Base-by-base conservation (phyloP, 208 protist species). In the Zelonia costaricensis region DNA sequence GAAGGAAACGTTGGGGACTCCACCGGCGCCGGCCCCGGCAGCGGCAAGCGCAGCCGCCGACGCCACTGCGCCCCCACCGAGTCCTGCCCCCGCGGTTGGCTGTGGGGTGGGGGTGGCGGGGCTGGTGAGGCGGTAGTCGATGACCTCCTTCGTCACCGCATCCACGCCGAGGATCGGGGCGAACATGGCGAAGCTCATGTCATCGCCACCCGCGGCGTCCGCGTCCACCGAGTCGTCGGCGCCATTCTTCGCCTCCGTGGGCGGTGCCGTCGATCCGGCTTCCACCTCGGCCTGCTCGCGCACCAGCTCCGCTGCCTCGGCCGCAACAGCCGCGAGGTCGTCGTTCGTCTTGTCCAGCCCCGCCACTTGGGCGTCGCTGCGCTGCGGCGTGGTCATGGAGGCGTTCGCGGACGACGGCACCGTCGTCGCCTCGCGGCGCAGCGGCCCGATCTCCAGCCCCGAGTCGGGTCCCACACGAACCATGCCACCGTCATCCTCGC, bases 131-230 rank as follows among this genome's bases (percentile, higher is more conserved):
- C 69, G 60, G 61, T 70, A 67, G 74, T 70, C 70, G 60, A 76
- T 62, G 3, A 76, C 60, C 33, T 76, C 66, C 20, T 78, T 53
- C 15, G 72, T 71, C 10, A 46, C 30, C 25, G 44, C 30, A 33
- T 79, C 72, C 7, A 82, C 44, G n/a, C 36, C 56, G 42, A 82
- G 57, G 20, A 77, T 49, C 13, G 76, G 76, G 18, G 40, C 18
- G 35, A 82, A 82, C 31, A 64, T 52, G 31, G 70, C 70, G 16
- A 82, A 66, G 28, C 39, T 45, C 13, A 61, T 2, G 23, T 49
- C 45, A 40, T 33, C 33, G 39, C 44, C 45, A 0, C 39, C 49
- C 6, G 56, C 57, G 12, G 64, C 65, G 9, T 65, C 48, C n/a
- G 51, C 31, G 20, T 56, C 57, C 20, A 27, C 36, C 36, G 36